Evolutionary conservation across 441 rosid genomes (phyloP), one percentile per base, ranked within the genome.

Genomic region (Lepidium campestre): DNA sequence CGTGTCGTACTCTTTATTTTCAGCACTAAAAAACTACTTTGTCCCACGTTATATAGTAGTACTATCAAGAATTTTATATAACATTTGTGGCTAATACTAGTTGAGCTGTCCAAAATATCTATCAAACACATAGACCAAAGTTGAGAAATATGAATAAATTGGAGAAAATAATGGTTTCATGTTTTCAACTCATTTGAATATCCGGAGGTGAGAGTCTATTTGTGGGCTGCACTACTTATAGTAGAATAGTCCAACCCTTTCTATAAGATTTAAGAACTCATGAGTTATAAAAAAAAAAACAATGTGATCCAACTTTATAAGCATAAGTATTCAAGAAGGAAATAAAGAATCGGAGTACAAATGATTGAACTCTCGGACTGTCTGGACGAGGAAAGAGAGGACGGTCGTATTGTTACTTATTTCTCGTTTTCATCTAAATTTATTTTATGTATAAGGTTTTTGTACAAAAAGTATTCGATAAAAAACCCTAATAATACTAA

Each of bases 101-200:
- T 71, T 57, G 36, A 55, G 58, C 19, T 55, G 65, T 67, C 62
- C 67, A 67, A 85, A 85, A 83, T 80, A 81, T 86, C 87, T 68
- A 71, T 76, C 73, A 14, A 34, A 54, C 52, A 32, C 72, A 71
- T 73, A 63, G 71, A 72, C 59, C 64, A 60, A 68, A 47, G 29
- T 61, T 69, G 11, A 35, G n/a, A 34, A 3, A 39, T 32, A 29
- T 56, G 13, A 60, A 41, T 41, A 39, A 63, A 62, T 31, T 55
- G 23, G 13, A 27, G 44, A 25, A 17, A 54, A 65, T 31, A 57
- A 60, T 64, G 32, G n/a, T n/a, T n/a, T n/a, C n/a, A n/a, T n/a
- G n/a, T n/a, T n/a, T n/a, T n/a, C n/a, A n/a, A n/a, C n/a, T n/a
- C n/a, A n/a, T n/a, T n/a, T n/a, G n/a, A n/a, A n/a, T n/a, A n/a